Evolutionary conservation across 345 rosid genomes (phyloP), one percentile per base, ranked within the genome.

Genomic region (Moringa oleifera): DNA sequence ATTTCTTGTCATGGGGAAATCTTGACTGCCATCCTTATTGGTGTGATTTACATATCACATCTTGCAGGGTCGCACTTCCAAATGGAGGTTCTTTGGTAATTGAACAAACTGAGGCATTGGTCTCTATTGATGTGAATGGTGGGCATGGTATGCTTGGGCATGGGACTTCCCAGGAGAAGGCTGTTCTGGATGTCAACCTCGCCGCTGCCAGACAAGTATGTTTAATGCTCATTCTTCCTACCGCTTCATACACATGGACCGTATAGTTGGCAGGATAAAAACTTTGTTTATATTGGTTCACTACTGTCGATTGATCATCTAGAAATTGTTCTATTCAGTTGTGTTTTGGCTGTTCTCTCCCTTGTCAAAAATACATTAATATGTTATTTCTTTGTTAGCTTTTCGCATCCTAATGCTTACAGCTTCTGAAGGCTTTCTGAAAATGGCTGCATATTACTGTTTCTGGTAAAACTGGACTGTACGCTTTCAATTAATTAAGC

Each of bases 21-120:
- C 47, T 56, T 53, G 25, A 41, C 20, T 36, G 57, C 65, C 25
- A 65, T 16, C 57, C 41, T 61, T 61, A 37, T 57, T 45, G 54
- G 52, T 53, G 59, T 54, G 57, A 53, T n/a, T 65, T 62, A 5
- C 37, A 33, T n/a, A 57, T 47, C 47, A 53, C 20, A 10, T 61
- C 57, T 71, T 69, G 51, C 79, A 93, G 98, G 83, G 97, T 93
- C 71, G 79, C 85, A 61, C 90, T 93, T 58, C 82, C 85, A 25
- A 85, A 77, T 66, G 98, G 98, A 69, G 98, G 97, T 66, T 90
- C 97, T 69, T 68, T 93, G 75, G 94, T 93, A 73, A 93, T 93
- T 76, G 98, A 93, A 80, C 97, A 90, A 78, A 93, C 98, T 0
- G 98, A 93, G 83, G 98, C 98, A 45, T 82, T 93, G 62, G 98